Base-by-base conservation (phyloP, 805 yeast genomes). In the Lachancea fermentati region DNA sequence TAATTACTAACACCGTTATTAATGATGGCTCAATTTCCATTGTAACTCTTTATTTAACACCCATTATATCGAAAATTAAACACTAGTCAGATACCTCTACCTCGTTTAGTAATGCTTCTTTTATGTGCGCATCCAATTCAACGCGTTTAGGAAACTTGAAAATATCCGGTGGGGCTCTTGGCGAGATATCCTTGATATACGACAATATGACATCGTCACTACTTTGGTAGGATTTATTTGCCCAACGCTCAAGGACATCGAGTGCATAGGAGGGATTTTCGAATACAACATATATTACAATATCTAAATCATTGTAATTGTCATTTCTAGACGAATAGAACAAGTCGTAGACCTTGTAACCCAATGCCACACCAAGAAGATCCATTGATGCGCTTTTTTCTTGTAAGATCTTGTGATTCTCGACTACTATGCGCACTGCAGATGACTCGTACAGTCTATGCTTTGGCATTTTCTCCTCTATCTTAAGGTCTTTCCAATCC, bases 271-370 rank as follows among this genome's bases (percentile, higher is more conserved):
- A 11, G 12, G 54, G 49, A 1, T 44, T 41, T 3, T 24, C 25
- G 12, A 50, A 42, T 3, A 46, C 48, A 0, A 42, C 45, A 34
- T 53, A 53, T n/a, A 43, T 49, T 4, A 52, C 53, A 5, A 53
- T 39, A 3, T 33, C 32, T 3, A 19, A 36, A 16, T 43, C 51
- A 3, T 34, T 34, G 2, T 22, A 26, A 34, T 37, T 47, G 18
- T 45, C 36, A 38, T 51, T 53, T 38, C 55, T 43, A 3, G 51
- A 37, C 1, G 58, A 55, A 36, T 47, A 53, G 34, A 46, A 49
- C 3, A 49, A 19, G 14, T 51, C 51, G 34, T 38, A 29, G n/a
- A 52, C 11, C 8, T 15, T 17, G 9, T 32, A 38, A 13, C 36
- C 36, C 7, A 49, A 34, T 3, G 40, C 19, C 9, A 19, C 14